Base-by-base conservation (phyloP, 2,329 filamentous ascomycete genomes). In the Epichloe sylvatica region DNA sequence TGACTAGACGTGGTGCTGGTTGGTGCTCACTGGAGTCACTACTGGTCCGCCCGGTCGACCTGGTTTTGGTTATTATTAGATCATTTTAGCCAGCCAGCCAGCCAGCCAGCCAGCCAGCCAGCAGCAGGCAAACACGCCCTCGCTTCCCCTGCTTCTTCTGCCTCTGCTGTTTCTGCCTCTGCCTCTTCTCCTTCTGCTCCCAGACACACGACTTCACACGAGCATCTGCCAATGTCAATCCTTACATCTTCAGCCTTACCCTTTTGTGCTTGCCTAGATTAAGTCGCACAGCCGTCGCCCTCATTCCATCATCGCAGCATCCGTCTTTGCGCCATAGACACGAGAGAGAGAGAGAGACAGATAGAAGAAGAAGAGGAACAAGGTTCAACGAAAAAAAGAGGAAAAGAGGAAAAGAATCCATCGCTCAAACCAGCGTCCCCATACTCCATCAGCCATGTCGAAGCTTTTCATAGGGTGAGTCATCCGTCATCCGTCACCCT, bases 391-490 rank as follows among this genome's bases (percentile, higher is more conserved):
- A 1, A 30, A 30, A 9, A 19, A 30, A 30, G 25, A 9, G 25
- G 2, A 30, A 39, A 23, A 8, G 21, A 23, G 35, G 5, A 30
- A 4, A 9, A 30, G 5, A 19, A 30, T 46, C 35, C 35, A 12
- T 19, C 8, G 12, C 15, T n/a, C 30, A 45, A 47, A 23, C 33
- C 35, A n/a, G 40, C 47, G 45, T 25, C 45, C 42, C 42, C 49
- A 21, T 53, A 54, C 35, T 25, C 51, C 50, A 53, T 45, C 51
- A 58, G 67, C 62, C 67, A 95, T 95, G 90, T 83, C 89, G 53
- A 96, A 96, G 71, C 79, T 96, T 61, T 96, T 96, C 67, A 87
- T 95, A 68, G 89, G 89, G 89, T 94, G 76, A 73, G 84, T 34
- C 8, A 40, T 21, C 50, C 15, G 47, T 42, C 19, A 19, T 19